A percentile compares a stretch with the other conserved stretches of the same genome.
Conservation (phyloP, 164 flowering plant genomes). For the Buxus sempervirens region DNA sequence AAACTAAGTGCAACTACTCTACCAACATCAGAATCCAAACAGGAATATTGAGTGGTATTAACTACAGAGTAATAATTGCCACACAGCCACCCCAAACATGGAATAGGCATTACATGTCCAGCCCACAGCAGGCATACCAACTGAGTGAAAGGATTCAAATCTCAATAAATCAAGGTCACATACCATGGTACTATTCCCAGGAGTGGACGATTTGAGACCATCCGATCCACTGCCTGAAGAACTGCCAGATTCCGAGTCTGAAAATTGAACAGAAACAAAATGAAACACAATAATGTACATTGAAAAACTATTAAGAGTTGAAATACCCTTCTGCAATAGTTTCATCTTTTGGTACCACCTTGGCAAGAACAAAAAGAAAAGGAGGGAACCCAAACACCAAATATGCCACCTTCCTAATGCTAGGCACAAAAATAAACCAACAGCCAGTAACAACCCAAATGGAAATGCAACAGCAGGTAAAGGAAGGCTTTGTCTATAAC, state of each 20-base stretch:
- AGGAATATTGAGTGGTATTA: neutral
- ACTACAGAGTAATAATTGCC: neutral
- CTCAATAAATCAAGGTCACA: neutral
- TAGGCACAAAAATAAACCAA: too few relatives aligned
- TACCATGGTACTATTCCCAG: constrained; percentile 42
- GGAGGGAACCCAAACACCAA: too few relatives aligned
- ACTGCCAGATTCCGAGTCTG: constrained; percentile 65
- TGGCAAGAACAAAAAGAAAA: too few relatives aligned
- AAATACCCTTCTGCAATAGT: too few relatives aligned
- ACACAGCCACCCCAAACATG: neutral
- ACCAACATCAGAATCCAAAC: neutral
- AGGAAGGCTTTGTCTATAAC: too few relatives aligned
- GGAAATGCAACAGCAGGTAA: too few relatives aligned
- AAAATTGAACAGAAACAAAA: neutral
- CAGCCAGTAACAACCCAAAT: too few relatives aligned
- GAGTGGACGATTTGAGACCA: constrained; percentile 41
- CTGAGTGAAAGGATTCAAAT: neutral
- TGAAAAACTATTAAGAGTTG: neutral
- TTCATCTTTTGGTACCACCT: too few relatives aligned
- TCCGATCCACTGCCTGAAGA: constrained; percentile 61
- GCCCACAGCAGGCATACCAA: neutral
- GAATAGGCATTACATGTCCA: neutral
- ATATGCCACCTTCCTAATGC: too few relatives aligned
- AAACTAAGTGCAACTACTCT: neutral
- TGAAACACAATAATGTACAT: neutral